Evolutionary conservation across 1,139 yeast genomes (phyloP).

Genomic region (Suhomyces terraborum): DNA sequence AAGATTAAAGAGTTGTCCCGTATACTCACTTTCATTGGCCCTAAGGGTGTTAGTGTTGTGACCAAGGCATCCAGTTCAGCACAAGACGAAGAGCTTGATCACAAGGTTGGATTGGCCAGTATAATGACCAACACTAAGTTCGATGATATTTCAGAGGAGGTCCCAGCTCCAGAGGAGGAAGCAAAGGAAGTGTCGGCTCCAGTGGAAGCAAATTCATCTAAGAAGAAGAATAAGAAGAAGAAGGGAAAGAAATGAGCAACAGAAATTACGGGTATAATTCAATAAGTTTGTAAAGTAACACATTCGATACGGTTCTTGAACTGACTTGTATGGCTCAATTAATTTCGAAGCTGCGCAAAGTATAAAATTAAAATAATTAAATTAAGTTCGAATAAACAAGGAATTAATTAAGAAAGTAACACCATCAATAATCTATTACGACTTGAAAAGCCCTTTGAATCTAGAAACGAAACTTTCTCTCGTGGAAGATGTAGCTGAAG

Average conservation of each 20-base stretch:
- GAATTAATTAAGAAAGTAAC: not conserved
- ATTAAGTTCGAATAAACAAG: not conserved
- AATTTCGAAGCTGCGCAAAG: not conserved
- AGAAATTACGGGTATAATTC: not conserved
- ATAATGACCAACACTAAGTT: slow-evolving; percentile 45
- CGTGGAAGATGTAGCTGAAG: slow-evolving; percentile 16
- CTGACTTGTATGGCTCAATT: not conserved
- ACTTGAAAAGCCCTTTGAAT: slow-evolving; percentile 39
- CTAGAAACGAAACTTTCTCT: slow-evolving; percentile 35
- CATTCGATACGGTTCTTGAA: not conserved
- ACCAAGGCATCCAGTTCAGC: slow-evolving; percentile 21
- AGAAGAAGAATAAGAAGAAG: slow-evolving; percentile 20
- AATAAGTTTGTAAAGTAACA: not conserved
- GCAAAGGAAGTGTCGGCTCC: slow-evolving; percentile 7
- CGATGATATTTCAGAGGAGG: slow-evolving; percentile 22
- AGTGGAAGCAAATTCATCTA: slow-evolving; percentile 10
- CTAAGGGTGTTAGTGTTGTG: slow-evolving; percentile 61
- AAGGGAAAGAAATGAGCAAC: slow-evolving; percentile 15
- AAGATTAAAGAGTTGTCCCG: slow-evolving; percentile 79
- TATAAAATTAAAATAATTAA: not conserved
- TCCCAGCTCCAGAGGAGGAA: slow-evolving; percentile 12
- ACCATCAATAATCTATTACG: slow-evolving; percentile 14
- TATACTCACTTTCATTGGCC: slow-evolving; percentile 81
- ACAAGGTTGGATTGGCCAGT: slow-evolving; percentile 42
- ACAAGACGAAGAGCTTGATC: slow-evolving; percentile 18